Percentiles rank a stretch among this genome's conserved stretches.
Conservation (phyloP, 306 rosid species). For the Dalbergia cultrata region DNA sequence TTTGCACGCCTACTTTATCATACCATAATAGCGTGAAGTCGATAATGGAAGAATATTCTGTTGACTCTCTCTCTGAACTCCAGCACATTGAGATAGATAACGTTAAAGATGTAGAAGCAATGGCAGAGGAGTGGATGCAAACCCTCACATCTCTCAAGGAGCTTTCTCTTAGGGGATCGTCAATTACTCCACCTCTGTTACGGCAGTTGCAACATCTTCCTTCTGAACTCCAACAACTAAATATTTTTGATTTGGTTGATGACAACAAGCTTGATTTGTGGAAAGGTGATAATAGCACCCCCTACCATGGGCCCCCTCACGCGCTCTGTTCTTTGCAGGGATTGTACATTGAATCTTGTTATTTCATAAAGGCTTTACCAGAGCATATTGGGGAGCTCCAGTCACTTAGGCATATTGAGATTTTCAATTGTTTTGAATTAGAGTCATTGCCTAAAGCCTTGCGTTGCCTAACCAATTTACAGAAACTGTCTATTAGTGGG, state of each 20-base stretch:
- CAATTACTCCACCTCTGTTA: neutral
- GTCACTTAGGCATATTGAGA: neutral
- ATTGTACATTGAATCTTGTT: neutral
- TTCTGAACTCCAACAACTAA: neutral
- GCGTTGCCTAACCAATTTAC: conserved; percentile 1
- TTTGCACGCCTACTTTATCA: neutral
- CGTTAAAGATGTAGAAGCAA: neutral
- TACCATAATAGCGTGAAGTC: neutral
- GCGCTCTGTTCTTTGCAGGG: neutral
- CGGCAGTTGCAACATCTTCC: neutral
- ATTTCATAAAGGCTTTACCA: neutral
- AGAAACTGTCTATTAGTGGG: neutral
- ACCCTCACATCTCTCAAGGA: neutral
- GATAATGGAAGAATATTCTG: neutral
- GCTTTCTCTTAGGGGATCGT: neutral
- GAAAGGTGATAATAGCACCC: neutral
- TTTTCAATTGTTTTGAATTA: neutral
- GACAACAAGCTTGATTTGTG: neutral
- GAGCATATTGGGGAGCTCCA: neutral
- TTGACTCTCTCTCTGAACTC: neutral
- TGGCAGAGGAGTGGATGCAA: neutral
- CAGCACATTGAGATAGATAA: neutral
- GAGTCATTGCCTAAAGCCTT: neutral
- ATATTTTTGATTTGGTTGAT: neutral
- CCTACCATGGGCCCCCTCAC: neutral